Conservation (phyloP, 1,139 yeast species). For the Blastobotrys apis region DNA sequence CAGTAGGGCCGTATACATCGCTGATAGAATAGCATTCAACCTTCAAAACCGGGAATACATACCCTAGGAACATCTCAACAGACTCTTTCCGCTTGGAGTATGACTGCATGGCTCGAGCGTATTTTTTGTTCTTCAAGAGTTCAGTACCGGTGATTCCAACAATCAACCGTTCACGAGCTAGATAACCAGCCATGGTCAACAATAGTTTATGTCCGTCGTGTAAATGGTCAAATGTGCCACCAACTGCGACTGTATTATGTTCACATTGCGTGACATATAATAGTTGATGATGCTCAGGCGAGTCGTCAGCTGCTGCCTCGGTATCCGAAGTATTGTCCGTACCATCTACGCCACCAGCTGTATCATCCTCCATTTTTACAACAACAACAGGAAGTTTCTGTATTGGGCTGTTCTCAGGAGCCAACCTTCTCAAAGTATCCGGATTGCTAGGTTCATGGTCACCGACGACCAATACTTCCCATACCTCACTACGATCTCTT, state of each 20-base stretch:
- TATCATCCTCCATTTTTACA: slow-evolving; percentile 20
- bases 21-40: slow-evolving; percentile 56
- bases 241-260: slow-evolving; percentile 44
- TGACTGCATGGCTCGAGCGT: slow-evolving; percentile 58
- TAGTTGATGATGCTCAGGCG: slow-evolving; percentile 9
- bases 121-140: slow-evolving; percentile 70
- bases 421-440: slow-evolving; percentile 24
- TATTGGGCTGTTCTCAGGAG: slow-evolving; percentile 23
- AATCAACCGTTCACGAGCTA: slow-evolving; percentile 53
- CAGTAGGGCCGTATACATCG: slow-evolving; percentile 95
- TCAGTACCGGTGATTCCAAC: slow-evolving; percentile 84
- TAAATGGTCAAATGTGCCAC: slow-evolving; percentile 95
- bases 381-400: slow-evolving; percentile 31
- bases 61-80: slow-evolving; percentile 48
- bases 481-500: slow-evolving; percentile 26
- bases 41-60: slow-evolving; percentile 43
- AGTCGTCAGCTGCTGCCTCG: slow-evolving; percentile 2
- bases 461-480: slow-evolving; percentile 36
- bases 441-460: slow-evolving; percentile 27
- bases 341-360: not conserved
- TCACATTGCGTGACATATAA: slow-evolving; percentile 9
- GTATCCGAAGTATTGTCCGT: not conserved
- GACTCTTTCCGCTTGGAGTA: slow-evolving; percentile 48
- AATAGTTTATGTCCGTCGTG: slow-evolving; percentile 94
- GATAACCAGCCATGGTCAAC: slow-evolving; percentile 65